Evolutionary conservation across 2,329 filamentous ascomycete species (phyloP), one percentile per base, ranked within the genome.

Genomic region (Polytolypa hystricis): DNA sequence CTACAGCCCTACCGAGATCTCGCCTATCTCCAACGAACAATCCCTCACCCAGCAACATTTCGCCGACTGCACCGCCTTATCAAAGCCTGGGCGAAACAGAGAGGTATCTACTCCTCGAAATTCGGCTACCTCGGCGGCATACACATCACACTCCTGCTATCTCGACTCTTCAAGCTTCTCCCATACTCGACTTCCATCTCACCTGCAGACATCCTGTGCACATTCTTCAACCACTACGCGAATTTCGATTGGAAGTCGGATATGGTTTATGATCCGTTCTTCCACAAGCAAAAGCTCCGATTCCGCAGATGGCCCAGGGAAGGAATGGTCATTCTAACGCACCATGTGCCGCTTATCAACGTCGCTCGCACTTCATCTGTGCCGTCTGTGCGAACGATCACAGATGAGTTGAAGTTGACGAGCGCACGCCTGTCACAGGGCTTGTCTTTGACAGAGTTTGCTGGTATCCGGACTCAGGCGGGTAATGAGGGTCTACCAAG

Each of bases 111-210:
- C 51, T 69, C 74, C 0, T 68, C 75, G 1, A 73, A 68, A 32
- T 81, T 81, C 46, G 79, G 79, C 0, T 78, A 74, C 41, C 61
- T 83, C 0, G 70, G 74, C 4, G 77, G 77, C 3, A 72, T 80
- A 14, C 77, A 81, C 45, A 71, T 83, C 35, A 69, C 73, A 0
- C 56, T 80, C 15, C 62, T 83, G 49, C 60, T 83, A 6, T 66
- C 72, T 0, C 68, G 71, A 11, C 57, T 82, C 1, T 70, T 69
- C 54, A 81, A 82, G 52, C 51, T 70, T 15, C 51, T 75, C 4
- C 54, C 56, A 3, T 43, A 61, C 7, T 48, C 47, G 6, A 52
- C 54, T 12, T 35, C 49, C 0, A 48, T 67, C 1, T 66, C 69
- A 0, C 61, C 70, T 1, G 53, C 67, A 1, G 69, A 73, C 30